phyloP scores from a whole-genome alignment of 1,284 basidiomycete genomes.

The Trichosporon asahii region DNA sequence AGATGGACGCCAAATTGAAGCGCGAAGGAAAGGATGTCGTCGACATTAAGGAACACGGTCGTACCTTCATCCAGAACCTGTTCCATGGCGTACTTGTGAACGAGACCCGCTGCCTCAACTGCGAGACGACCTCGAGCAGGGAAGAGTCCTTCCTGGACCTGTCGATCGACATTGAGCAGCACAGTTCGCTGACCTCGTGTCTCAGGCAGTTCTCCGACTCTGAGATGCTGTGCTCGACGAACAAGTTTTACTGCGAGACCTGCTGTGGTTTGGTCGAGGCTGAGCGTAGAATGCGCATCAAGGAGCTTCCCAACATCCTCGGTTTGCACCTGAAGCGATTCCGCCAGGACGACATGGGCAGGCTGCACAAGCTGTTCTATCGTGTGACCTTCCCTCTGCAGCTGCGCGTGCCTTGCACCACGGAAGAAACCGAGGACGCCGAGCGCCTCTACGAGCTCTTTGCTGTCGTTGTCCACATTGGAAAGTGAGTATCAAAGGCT shows the following conservation, averaged over 20 bases:
- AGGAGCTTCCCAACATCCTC: slow-evolving; percentile 87
- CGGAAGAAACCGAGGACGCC: slow-evolving; percentile 85
- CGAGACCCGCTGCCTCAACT: slow-evolving; percentile 94
- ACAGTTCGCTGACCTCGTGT: slow-evolving; percentile 91
- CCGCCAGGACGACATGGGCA: slow-evolving; percentile 85
- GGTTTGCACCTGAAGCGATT: slow-evolving; percentile 96
- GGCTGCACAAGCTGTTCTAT: slow-evolving; percentile 91
- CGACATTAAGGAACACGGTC: slow-evolving; percentile 45
- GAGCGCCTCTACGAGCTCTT: slow-evolving; percentile 86
- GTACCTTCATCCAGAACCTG: slow-evolving; percentile 83
- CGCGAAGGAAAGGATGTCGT: slow-evolving; percentile 30
- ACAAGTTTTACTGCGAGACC: slow-evolving; percentile 98
- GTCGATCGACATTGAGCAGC: slow-evolving; percentile 97
- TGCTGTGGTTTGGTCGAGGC: slow-evolving; percentile 97
- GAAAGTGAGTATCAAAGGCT: slow-evolving; percentile 65
- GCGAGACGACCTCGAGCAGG: slow-evolving; percentile 95
- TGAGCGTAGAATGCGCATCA: slow-evolving; percentile 98
- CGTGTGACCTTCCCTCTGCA: slow-evolving; percentile 94
- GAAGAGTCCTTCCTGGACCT: slow-evolving; percentile 96
- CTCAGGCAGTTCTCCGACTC: slow-evolving; percentile 92
- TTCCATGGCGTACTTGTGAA: slow-evolving; percentile 93
- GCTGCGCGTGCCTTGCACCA: slow-evolving; percentile 91
- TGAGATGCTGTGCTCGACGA: slow-evolving; percentile 95
- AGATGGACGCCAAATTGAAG: slow-evolving; percentile 54
- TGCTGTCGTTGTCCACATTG: slow-evolving; percentile 95